A percentile compares a stretch with the other conserved stretches of the same genome.
These are phyloP conservation scores for Aspergillus olivimuriae DNA, from an alignment of 495 filamentous ascomycete species.

Conservation along the genomic window DNA sequence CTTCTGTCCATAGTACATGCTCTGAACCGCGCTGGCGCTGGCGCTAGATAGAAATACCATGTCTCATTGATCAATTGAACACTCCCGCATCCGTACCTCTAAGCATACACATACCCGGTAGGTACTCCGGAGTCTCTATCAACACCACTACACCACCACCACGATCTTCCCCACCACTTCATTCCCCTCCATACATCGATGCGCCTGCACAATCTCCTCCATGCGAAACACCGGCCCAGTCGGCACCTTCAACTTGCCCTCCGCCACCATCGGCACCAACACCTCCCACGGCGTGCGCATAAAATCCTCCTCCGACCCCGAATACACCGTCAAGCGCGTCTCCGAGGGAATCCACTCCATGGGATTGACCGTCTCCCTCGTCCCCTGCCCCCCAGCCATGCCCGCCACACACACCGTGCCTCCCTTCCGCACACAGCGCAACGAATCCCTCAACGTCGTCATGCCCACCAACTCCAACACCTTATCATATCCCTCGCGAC, in stretches of 20 bases:
- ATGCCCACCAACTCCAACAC: conserved; percentile 44
- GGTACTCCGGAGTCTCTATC: no score
- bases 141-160: conserved; percentile 20
- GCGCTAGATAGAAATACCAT: no score
- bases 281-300: conserved; percentile 41
- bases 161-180: conserved; percentile 35
- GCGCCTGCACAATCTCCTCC: conserved; percentile 45
- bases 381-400: conserved; percentile 46
- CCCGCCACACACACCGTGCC: conserved; percentile 46
- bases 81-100: no score
- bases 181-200: conserved; percentile 35
- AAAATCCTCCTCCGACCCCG: conserved; percentile 37
- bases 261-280: conserved; percentile 29
- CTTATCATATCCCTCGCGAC: conserved; percentile 35
- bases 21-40: no score
- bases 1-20: no score
- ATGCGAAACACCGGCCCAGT: conserved; percentile 42
- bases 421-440: conserved; percentile 29
- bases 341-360: conserved; percentile 40
- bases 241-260: conserved; percentile 33
- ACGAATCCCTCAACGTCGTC: conserved; percentile 34
- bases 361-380: conserved; percentile 35
- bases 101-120: no score
- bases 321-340: conserved; percentile 39
- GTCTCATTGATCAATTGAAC: no score